These are phyloP conservation scores for Leccinellum rugosiceps DNA, from an alignment of 768 basidiomycete genomes.

Conservation along the genomic window DNA sequence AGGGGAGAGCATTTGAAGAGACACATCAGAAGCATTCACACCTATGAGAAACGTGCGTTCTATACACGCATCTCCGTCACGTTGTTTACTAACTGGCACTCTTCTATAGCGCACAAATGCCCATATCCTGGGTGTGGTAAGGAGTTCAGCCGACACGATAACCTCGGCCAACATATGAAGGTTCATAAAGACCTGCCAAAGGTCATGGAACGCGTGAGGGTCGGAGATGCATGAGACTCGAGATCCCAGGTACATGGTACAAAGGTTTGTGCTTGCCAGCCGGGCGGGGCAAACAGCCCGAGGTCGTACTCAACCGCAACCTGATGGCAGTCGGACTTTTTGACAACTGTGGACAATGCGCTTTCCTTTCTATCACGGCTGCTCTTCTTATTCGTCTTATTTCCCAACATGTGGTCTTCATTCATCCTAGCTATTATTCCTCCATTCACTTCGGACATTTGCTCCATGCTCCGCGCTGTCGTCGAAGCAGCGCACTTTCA, in stretches of 20 bases:
- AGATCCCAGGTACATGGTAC: constrained; percentile 3
- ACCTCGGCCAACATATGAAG: constrained; percentile 85
- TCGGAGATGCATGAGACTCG: constrained; percentile 18
- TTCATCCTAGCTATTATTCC: constrained; percentile 21
- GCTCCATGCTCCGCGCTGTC: constrained; percentile 14
- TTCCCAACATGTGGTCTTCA: constrained; percentile 24
- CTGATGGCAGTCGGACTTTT: constrained; percentile 28
- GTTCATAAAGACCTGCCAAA: constrained; percentile 55
- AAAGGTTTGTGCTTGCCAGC: constrained; percentile 15
- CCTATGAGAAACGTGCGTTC: constrained; percentile 83
- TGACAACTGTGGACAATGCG: constrained; percentile 21
- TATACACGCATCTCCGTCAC: constrained; percentile 3
- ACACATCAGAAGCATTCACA: constrained; percentile 86
- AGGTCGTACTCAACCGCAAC: constrained; percentile 19
- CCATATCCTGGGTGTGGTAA: constrained; percentile 77
- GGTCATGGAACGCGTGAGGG: constrained; percentile 24
- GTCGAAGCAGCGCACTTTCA: constrained; percentile 15
- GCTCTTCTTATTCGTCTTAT: constrained; percentile 22
- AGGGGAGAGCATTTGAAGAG: constrained; percentile 89
- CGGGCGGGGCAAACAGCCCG: constrained; percentile 15
- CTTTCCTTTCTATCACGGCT: constrained; percentile 20
- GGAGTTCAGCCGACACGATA: constrained; percentile 85
- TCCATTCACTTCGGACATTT: constrained; percentile 24
- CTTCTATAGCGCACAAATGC: constrained; percentile 68
- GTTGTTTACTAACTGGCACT: constrained; percentile 3